Base-by-base conservation (phyloP, 2,329 filamentous ascomycete genomes). In the Sporothrix euskadiensis region DNA sequence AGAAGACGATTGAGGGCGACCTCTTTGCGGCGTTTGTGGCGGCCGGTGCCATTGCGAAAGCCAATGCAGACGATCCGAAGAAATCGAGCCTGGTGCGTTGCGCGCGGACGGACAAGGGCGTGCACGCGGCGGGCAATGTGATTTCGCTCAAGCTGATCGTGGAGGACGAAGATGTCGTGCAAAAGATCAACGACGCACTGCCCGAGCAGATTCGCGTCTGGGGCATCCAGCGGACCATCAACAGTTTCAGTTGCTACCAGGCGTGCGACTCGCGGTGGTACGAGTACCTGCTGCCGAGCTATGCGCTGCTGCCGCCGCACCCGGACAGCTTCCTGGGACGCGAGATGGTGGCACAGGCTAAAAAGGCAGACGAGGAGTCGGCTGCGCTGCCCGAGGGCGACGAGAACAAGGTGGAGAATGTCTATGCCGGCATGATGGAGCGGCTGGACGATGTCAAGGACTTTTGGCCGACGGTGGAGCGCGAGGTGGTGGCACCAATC, bases 1-100 rank as follows among this genome's bases (percentile, higher is more conserved):
- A 97, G 80, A 94, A 94, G 84, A 99, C 95, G 0, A 98, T 99
- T 76, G 96, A 99, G 83, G 93, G 95, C 59, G 96, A 99, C 78
- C 85, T 99, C 3, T 99, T 99, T 83, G 89, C 90, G 44, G 96
- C 96, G 3, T 95, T 99, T 78, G 92, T 99, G 75, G 89, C 90
- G 3, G 94, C 96, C 3, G 93, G 94, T 22, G 94, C 96, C 54
- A 97, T 99, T 75, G 97, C 94, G 68, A 98, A 98, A 82, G 94
- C 94, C 75, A 99, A 99, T 80, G 96, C 96, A 30, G 91, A 97
- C 78, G 96, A 99, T 80, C 96, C 95, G 4, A 97, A 97, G 82
- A 99, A 99, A 83, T 97, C 94, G 1, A 94, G 94, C 71, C 88
- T 99, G 65, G 93, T 97, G 71, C 91, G 96, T 76, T 99, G 96